Evolutionary conservation across 345 rosid genomes (phyloP), one percentile per base, ranked within the genome.

Genomic region (Draba incana): DNA sequence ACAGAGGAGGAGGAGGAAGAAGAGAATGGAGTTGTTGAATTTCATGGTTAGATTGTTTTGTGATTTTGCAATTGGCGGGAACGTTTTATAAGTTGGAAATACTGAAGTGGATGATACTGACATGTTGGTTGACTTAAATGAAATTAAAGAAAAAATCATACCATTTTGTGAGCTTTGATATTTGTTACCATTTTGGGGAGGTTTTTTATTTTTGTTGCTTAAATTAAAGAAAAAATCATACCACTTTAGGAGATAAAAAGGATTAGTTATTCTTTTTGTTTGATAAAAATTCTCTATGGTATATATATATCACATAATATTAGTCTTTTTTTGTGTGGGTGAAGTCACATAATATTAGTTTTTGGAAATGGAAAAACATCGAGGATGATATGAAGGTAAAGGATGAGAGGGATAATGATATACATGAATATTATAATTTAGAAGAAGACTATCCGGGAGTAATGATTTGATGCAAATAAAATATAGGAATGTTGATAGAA

Each of bases 61-160:
- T 37, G 42, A 66, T 5, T 58, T 24, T 23, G 47, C 31, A 25
- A 83, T 54, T 52, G 4, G 88, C 72, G 55, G 84, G 87, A 60
- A 52, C 25, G 0, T 49, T 67, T 45, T 74, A 74, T 67, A 68
- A 33, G 6, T 20, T 51, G 62, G 10, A 51, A 33, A 20, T 58
- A 53, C 3, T 58, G 56, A 73, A 43, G 71, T 60, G 63, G 58
- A 70, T 77, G 87, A 66, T 84, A 74, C 3, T 65, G 68, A 53
- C 53, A 33, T 23, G 38, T 70, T 44, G 47, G 62, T 61, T 53
- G 55, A 69, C 66, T 49, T 28, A 8, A 23, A 0, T 33, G 62
- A n/a, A 20, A 20, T 20, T 20, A 20, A 20, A 20, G 20, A 20
- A 20, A 9, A 20, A 20, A 1, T 20, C 20, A 20, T 20, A 20